Percentiles rank a stretch among this genome's conserved stretches.
Evolutionary conservation across 129 eudicot genomes (phyloP).

Genomic region (Escallonia rubra): DNA sequence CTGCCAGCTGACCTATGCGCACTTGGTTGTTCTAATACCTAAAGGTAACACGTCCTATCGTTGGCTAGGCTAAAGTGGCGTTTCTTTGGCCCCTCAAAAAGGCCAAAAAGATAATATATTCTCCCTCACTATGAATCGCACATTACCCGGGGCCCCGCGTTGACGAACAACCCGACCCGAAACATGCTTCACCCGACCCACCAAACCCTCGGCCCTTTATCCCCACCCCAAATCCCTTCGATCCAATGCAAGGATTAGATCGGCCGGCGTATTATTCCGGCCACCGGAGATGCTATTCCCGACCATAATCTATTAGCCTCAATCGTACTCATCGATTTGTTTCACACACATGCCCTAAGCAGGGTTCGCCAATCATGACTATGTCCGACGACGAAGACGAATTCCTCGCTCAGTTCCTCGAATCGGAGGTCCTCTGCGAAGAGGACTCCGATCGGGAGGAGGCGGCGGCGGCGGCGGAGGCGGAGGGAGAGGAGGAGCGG

Average conservation of each 20-base stretch:
- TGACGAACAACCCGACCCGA: neutral
- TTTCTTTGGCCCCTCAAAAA: too few species aligned
- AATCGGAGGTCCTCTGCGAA: conserved; percentile 65
- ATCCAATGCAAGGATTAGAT: conserved; percentile 1
- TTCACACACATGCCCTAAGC: too few species aligned
- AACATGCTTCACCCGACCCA: neutral
- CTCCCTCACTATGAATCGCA: too few species aligned
- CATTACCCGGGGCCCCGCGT: too few species aligned
- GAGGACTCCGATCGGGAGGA: conserved; percentile 61
- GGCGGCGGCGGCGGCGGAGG: conserved; percentile 28
- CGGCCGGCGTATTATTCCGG: conserved; percentile 12
- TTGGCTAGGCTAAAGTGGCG: too few species aligned
- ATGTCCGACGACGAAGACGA: conserved; percentile 75
- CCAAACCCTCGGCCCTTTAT: neutral
- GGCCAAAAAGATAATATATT: too few species aligned
- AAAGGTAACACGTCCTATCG: too few species aligned
- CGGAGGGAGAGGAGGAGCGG: conserved; percentile 28
- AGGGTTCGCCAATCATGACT: conserved; percentile 14
- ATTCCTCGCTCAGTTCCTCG: conserved; percentile 64
- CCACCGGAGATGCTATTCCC: neutral
- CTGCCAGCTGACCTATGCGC: too few species aligned
- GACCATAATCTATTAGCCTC: neutral
- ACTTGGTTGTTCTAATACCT: too few species aligned
- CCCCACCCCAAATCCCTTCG: neutral
- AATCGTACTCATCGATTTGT: neutral